These are phyloP conservation scores for Irpex sp. DNA, from an alignment of 1,284 basidiomycete species.

Conservation along the genomic window DNA sequence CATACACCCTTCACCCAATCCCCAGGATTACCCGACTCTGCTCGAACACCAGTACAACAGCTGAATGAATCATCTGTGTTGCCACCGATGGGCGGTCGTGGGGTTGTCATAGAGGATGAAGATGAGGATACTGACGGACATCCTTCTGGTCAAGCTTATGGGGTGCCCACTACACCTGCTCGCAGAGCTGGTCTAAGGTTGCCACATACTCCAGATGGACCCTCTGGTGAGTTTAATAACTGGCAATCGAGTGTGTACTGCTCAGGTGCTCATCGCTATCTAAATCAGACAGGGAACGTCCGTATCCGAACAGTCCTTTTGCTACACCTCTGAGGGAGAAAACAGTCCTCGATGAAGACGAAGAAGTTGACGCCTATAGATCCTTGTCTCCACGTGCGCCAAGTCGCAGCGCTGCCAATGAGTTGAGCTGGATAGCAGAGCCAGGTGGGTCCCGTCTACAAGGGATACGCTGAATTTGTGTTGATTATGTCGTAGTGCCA, in stretches of 20 bases:
- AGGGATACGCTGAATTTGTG: conserved; percentile 6
- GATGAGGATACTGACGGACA: conserved; percentile 48
- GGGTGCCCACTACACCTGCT: conserved; percentile 32
- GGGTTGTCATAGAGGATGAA: conserved; percentile 70
- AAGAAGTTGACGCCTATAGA: conserved; percentile 59
- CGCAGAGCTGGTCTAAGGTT: conserved; percentile 29
- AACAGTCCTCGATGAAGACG: conserved; percentile 49
- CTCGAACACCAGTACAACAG: conserved; percentile 23
- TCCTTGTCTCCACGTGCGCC: conserved; percentile 26
- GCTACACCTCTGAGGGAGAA: conserved; percentile 65
- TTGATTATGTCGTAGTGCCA: conserved; percentile 36
- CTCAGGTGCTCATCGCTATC: conserved; percentile 45
- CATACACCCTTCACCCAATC: conserved; percentile 24
- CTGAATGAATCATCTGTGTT: conserved; percentile 27
- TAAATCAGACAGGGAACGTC: conserved; percentile 46
- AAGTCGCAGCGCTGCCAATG: conserved; percentile 35
- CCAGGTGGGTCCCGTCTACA: conserved; percentile 44
- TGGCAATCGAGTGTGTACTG: conserved; percentile 42
- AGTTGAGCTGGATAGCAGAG: conserved; percentile 74
- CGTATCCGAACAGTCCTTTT: conserved; percentile 68
- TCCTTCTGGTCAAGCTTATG: conserved; percentile 32
- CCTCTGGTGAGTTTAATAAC: conserved; percentile 42
- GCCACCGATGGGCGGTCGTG: conserved; percentile 49
- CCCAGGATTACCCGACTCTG: conserved; percentile 21
- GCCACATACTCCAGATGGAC: conserved; percentile 49